Evolutionary conservation across 2,329 filamentous ascomycete species (phyloP).

Genomic region (Pestalotiopsis sp.): DNA sequence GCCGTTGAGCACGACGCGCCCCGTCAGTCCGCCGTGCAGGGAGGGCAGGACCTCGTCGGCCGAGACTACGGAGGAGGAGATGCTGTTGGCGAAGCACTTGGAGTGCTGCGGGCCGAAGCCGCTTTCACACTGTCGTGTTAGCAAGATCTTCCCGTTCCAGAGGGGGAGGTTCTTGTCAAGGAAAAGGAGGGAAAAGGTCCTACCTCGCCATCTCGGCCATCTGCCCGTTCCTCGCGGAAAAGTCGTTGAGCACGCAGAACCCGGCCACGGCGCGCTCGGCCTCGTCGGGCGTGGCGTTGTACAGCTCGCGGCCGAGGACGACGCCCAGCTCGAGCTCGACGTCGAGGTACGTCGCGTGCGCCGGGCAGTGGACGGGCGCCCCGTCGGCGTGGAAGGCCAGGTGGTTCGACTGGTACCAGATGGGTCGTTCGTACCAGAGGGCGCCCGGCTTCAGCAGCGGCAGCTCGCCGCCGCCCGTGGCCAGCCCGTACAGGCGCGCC

Average conservation of each 20-base stretch:
- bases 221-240: conserved; percentile 26
- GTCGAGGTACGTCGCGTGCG: conserved; percentile 26
- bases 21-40: conserved; percentile 18
- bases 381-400: conserved; percentile 27
- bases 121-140: conserved; percentile 9
- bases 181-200: not conserved
- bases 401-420: conserved; percentile 31
- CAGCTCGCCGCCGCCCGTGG: conserved; percentile 22
- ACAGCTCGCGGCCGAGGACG: conserved; percentile 24
- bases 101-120: conserved; percentile 29
- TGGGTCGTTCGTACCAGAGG: conserved; percentile 26
- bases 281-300: conserved; percentile 26
- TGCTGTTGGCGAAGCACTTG: conserved; percentile 30
- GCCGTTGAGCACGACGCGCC: conserved; percentile 25
- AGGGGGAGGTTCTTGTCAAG: not conserved
- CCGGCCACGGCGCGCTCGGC: conserved; percentile 26
- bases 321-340: conserved; percentile 30
- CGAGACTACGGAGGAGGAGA: conserved; percentile 25
- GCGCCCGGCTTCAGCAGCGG: conserved; percentile 23
- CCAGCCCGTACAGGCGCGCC: conserved; percentile 15
- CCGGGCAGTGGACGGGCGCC: conserved; percentile 22
- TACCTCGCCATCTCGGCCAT: conserved; percentile 26
- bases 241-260: conserved; percentile 31
- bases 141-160: not conserved
- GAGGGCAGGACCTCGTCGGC: conserved; percentile 24